Evolutionary conservation across 306 rosid genomes (phyloP), one percentile per base, ranked within the genome.

Genomic region (Parietaria judaica): DNA sequence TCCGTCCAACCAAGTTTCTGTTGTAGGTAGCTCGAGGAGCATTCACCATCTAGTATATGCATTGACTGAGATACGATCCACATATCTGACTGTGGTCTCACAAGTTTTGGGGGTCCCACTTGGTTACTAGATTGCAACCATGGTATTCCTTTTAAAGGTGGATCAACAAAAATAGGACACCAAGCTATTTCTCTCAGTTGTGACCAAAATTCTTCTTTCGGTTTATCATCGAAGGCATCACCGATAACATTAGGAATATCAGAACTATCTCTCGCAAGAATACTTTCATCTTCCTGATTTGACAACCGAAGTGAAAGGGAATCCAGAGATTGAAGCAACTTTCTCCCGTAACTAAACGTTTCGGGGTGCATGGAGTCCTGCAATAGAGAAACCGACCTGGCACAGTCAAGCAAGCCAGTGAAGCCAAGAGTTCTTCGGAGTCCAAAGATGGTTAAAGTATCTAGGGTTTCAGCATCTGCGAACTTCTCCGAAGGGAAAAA

Each of bases 331-430:
- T 23, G 61, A 74, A 91, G 80, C 46, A 91, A 76, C 63, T 74
- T 76, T 75, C 72, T 74, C 43, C 88, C 98, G 39, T 68, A 78
- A 64, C 67, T 78, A 56, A 46, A 68, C 62, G 95, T 67, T 73
- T 81, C 86, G 59, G 75, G 57, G 17, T 76, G 80, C 65, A 75
- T 70, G 56, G 79, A 77, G 68, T 85, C 87, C 61, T 82, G 81
- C 77, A 80, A 72, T 66, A 85, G 62, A 67, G 84, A 79, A 64
- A 91, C 88, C 54, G 98, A 80, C 75, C 86, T 88, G 54, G 98
- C 98, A 72, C 95, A 83, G 77, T 91, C 98, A 55, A 91, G 84
- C 67, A 91, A 82, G 64, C 98, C 96, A 85, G 87, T 77, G 72
- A 78, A 85, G 34, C 92, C 89, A 75, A 91, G 78, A 72, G 89